phyloP scores from a whole-genome alignment of 2,329 filamentous ascomycete species.

The Cladophialophora chaetospira region DNA sequence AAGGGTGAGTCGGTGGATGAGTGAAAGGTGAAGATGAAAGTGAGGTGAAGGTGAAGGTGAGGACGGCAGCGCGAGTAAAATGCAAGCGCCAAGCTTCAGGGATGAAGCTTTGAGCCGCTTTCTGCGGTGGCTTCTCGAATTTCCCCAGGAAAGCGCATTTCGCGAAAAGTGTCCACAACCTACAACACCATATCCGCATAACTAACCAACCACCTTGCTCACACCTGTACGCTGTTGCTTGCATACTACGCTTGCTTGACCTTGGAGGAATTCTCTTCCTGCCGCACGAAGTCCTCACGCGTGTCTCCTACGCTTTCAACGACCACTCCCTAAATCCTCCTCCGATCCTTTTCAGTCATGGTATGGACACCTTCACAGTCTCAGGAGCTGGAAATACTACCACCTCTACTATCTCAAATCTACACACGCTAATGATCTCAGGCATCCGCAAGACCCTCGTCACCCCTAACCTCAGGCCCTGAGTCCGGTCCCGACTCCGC shows the following conservation, averaged over 20 bases:
- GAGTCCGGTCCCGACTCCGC: constrained; percentile 51
- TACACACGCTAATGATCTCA: constrained; percentile 4
- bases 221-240: neutral
- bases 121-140: constrained; percentile 5
- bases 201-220: neutral
- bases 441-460: constrained; percentile 38
- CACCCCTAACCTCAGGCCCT: constrained; percentile 48
- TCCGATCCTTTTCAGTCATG: neutral
- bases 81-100: too few species aligned
- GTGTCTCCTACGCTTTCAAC: neutral
- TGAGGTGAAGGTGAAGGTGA: too few species aligned
- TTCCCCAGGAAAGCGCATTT: constrained; percentile 20
- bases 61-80: too few species aligned
- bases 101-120: neutral
- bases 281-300: neutral
- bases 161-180: constrained; percentile 24
- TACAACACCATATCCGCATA: neutral
- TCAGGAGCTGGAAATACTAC: neutral
- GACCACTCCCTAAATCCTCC: neutral
- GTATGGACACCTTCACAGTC: neutral
- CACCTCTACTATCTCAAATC: neutral
- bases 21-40: too few species aligned
- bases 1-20: too few species aligned
- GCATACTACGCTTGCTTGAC: neutral
- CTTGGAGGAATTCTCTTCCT: neutral